Evolutionary conservation across 257 asterid genomes (phyloP).

Genomic region (Jacaranda mimosifolia): DNA sequence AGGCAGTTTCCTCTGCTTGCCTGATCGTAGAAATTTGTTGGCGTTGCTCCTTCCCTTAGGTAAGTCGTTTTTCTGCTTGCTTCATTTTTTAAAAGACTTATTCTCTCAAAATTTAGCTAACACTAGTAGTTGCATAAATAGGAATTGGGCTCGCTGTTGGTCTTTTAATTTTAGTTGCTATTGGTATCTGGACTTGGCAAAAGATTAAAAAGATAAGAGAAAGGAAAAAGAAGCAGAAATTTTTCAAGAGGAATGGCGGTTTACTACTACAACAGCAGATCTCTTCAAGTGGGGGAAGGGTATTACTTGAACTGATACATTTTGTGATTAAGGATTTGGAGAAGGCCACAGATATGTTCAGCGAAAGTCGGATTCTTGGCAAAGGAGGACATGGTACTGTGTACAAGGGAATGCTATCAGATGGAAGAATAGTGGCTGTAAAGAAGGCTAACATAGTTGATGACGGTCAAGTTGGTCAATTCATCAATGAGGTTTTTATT

Average conservation of each 20-base stretch:
- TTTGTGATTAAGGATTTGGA: slow-evolving; percentile 44
- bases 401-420: slow-evolving; percentile 48
- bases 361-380: slow-evolving; percentile 40
- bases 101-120: neutral
- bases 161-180: slow-evolving; percentile 21
- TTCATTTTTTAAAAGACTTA: neutral
- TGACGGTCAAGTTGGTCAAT: slow-evolving; percentile 45
- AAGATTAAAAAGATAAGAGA: slow-evolving; percentile 31
- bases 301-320: slow-evolving; percentile 30
- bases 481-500: slow-evolving; percentile 50
- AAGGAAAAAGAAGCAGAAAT: slow-evolving; percentile 35
- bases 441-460: slow-evolving; percentile 50
- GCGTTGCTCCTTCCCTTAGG: slow-evolving; percentile 37
- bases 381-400: slow-evolving; percentile 47
- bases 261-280: slow-evolving; percentile 43
- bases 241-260: slow-evolving; percentile 53
- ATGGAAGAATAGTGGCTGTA: slow-evolving; percentile 51
- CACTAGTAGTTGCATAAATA: slow-evolving; percentile 21
- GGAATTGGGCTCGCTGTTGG: slow-evolving; percentile 32
- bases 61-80: slow-evolving; percentile 16
- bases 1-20: slow-evolving; percentile 46
- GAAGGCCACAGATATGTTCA: slow-evolving; percentile 49
- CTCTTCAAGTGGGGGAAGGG: slow-evolving; percentile 23
- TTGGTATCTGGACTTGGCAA: slow-evolving; percentile 23
- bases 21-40: neutral